Evolutionary conservation across 257 asterid genomes (phyloP).

Genomic region (Scutellaria minor): DNA sequence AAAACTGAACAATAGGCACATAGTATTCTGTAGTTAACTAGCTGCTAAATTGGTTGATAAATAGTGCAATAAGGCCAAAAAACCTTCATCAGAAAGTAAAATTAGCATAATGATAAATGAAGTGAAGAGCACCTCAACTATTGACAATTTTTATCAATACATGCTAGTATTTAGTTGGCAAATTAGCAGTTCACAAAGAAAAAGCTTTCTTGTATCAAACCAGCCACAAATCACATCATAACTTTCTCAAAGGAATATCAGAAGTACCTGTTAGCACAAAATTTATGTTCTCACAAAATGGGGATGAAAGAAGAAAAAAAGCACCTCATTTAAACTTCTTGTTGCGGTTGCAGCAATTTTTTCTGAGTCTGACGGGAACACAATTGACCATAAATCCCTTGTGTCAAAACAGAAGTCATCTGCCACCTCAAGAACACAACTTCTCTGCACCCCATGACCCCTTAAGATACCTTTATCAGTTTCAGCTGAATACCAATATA

Average conservation of each 20-base stretch:
- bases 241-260: slow-evolving; percentile 25
- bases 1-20: background rate
- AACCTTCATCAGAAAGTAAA: background rate
- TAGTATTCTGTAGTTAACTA: background rate
- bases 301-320: slow-evolving; percentile 30
- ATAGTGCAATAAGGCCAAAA: background rate
- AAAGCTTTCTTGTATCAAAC: slow-evolving; percentile 10
- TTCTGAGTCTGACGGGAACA: slow-evolving; percentile 89
- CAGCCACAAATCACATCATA: slow-evolving; percentile 13
- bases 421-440: slow-evolving; percentile 49
- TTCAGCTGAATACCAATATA: slow-evolving; percentile 91
- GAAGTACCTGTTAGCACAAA: slow-evolving; percentile 15
- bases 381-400: slow-evolving; percentile 79
- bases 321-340: slow-evolving; percentile 83
- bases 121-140: background rate
- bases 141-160: slow-evolving; percentile 2
- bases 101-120: background rate
- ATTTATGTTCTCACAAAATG: slow-evolving; percentile 10
- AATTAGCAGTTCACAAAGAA: background rate
- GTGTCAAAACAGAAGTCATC: slow-evolving; percentile 77
- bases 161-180: background rate
- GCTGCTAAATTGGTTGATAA: background rate
- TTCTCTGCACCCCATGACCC: slow-evolving; percentile 76
- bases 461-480: slow-evolving; percentile 60
- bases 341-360: slow-evolving; percentile 80